Base-by-base conservation (phyloP, 805 yeast genomes). In the Candida methanosorbosa region DNA sequence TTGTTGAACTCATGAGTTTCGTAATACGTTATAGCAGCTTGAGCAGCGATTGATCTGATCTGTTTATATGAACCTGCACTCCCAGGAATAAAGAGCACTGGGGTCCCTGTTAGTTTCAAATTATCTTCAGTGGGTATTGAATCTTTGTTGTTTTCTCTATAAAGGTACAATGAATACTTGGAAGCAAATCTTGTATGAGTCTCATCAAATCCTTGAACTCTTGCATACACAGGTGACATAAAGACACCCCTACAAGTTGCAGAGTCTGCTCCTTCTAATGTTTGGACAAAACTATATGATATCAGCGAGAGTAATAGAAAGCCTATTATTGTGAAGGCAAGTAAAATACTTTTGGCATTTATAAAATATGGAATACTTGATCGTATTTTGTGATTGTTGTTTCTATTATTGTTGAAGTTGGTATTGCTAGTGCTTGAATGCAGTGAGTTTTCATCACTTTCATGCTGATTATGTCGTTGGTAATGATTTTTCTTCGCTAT, bases 51-150 rank as follows among this genome's bases (percentile, higher is more conserved):
- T 1, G 96, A 84, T 34, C 98, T 65, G 9, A 75, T 94, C 56
- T 92, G 99, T 43, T 76, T 73, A 55, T 75, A 87, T 37, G 94
- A 80, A 1, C 99, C 99, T 0, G 98, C 98, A 52, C 94, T 92
- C 1, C 99, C 99, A 1, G 98, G 98, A 27, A 94, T 81, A 56
- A 92, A 92, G 13, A 92, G 61, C 2, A 86, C 87, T 0, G 99
- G 99, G 2, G 83, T 70, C 0, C 97, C 97, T 36, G 64, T 68
- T 15, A 71, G 43, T 21, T 46, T 39, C 9, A 54, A 41, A 5
- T 43, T 30, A 13, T 41, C 39, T 21, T 38, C 58, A 43, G 49
- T 58, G 0, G 95, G 90, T 4, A 68, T 52, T 4, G 51, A 50
- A 49, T 81, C 90, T 43, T 61, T 64, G 0, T 76, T 81, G 41